Evolutionary conservation across 495 filamentous ascomycete species (phyloP), one percentile per base, ranked within the genome.

Genomic region (Pyrenula massariospora): DNA sequence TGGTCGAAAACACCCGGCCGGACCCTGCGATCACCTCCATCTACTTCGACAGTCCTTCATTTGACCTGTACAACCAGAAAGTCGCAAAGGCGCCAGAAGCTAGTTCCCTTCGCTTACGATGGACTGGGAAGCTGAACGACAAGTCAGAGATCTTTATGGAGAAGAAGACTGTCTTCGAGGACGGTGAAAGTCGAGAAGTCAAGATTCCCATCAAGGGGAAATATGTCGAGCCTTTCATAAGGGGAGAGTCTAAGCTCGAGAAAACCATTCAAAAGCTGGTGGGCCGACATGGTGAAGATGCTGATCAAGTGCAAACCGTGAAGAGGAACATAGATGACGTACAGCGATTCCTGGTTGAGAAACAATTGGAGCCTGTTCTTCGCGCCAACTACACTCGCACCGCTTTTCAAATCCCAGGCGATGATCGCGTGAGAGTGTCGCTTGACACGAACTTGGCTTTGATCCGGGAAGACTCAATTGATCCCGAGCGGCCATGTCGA

Each of bases 401-500:
- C 0, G 93, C 93, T 2, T 98, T 96, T 76, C 92, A 98, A 65
- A 95, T 96, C 50, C 93, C 93, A 12, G 85, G 88, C 3, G 90
- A 97, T 67, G 84, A 93, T 66, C 84, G 90, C 24, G 85, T 98
- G 25, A 81, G 94, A 42, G 88, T 96, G 58, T 90, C 88, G 0
- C 85, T 98, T 55, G 93, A 98, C 66, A 97, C 91, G 0, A 82
- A 95, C 59, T 78, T 97, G 20, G 91, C 88, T 25, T 80, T 97
- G 59, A 95, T 97, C 66, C 83, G 93, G 47, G 93, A 98, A 71
- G 93, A 98, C 67, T 79, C 83, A 2, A 70, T 97, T 48, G 93
- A 97, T 65, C 61, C 70, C 10, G 84, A 91, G 58, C 77, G 92
- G 15, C 91, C 93, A 10, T 96, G 91, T 70, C 84, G 93, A 54